Percentiles rank a stretch among this genome's conserved stretches.
These are phyloP conservation scores for Xylariaceae sp. DNA, from an alignment of 2,329 filamentous ascomycete species.

Conservation along the genomic window DNA sequence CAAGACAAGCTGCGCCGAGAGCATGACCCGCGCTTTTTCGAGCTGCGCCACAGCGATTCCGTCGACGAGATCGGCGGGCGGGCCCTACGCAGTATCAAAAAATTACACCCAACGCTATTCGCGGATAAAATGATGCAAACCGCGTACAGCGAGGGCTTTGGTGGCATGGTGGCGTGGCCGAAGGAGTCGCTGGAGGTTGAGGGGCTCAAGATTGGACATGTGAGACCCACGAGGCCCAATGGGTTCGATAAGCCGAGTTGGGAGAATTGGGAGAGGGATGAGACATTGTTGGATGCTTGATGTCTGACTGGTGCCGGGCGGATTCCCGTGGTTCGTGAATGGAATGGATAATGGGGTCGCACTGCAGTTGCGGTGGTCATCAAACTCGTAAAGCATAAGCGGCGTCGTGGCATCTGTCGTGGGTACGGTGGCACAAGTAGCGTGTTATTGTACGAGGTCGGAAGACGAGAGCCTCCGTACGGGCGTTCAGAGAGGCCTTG, in stretches of 20 bases:
- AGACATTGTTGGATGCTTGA: slow-evolving; percentile 31
- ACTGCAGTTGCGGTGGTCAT: slow-evolving; percentile 25
- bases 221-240: slow-evolving; percentile 49
- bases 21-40: slow-evolving; percentile 56
- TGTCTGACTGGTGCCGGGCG: background rate
- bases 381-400: slow-evolving; percentile 11
- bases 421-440: slow-evolving; percentile 8
- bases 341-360: slow-evolving; percentile 16
- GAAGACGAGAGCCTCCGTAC: slow-evolving; percentile 1
- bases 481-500: background rate
- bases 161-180: slow-evolving; percentile 47
- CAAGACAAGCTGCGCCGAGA: slow-evolving; percentile 50
- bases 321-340: slow-evolving; percentile 4
- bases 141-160: slow-evolving; percentile 37
- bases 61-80: slow-evolving; percentile 61
- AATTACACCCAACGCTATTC: slow-evolving; percentile 39
- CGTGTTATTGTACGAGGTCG: slow-evolving; percentile 10
- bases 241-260: slow-evolving; percentile 62
- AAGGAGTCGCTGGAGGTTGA: slow-evolving; percentile 48
- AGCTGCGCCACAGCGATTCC: slow-evolving; percentile 57
- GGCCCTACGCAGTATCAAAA: slow-evolving; percentile 55
- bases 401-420: slow-evolving; percentile 20
- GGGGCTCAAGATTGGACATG: slow-evolving; percentile 49
- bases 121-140: slow-evolving; percentile 34
- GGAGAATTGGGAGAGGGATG: slow-evolving; percentile 52